phyloP scores from a whole-genome alignment of 2,329 filamentous ascomycete genomes.

The Sarocladiaceae sp. region DNA sequence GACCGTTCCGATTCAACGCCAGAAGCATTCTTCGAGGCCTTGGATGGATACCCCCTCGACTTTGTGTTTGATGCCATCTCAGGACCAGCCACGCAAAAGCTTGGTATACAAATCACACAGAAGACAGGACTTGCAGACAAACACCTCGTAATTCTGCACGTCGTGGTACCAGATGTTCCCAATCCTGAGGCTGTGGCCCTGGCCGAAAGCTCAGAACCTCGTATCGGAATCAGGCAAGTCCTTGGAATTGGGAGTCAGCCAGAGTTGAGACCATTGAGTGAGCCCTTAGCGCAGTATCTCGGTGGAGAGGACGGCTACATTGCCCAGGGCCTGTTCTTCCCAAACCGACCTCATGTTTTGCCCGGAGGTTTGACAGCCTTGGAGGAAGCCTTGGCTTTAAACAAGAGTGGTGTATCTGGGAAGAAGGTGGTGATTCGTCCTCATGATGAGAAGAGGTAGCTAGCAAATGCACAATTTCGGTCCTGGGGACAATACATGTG shows the following conservation, averaged over 20 bases:
- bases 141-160: no score
- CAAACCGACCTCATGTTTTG: conserved; percentile 23
- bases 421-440: conserved; percentile 22
- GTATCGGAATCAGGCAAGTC: conserved; percentile 18
- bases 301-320: conserved; percentile 25
- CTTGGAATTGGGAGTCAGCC: conserved; percentile 20
- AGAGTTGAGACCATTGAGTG: conserved; percentile 22
- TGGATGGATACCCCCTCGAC: conserved; percentile 21
- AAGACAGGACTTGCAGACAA: no score
- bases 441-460: no score
- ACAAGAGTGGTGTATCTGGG: conserved; percentile 22
- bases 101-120: conserved; percentile 18
- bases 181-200: neutral
- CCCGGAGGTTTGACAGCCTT: conserved; percentile 22
- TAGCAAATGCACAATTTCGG: no score
- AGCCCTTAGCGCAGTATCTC: conserved; percentile 21
- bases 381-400: conserved; percentile 20
- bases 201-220: neutral
- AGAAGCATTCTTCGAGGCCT: conserved; percentile 20
- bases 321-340: conserved; percentile 23
- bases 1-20: conserved; percentile 15
- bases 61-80: conserved; percentile 29
- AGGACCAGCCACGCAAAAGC: conserved; percentile 20
- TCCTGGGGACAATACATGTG: no score
- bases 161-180: neutral